Evolutionary conservation across 345 rosid genomes (phyloP), one percentile per base, ranked within the genome.

Genomic region (Ailanthus altissimus): DNA sequence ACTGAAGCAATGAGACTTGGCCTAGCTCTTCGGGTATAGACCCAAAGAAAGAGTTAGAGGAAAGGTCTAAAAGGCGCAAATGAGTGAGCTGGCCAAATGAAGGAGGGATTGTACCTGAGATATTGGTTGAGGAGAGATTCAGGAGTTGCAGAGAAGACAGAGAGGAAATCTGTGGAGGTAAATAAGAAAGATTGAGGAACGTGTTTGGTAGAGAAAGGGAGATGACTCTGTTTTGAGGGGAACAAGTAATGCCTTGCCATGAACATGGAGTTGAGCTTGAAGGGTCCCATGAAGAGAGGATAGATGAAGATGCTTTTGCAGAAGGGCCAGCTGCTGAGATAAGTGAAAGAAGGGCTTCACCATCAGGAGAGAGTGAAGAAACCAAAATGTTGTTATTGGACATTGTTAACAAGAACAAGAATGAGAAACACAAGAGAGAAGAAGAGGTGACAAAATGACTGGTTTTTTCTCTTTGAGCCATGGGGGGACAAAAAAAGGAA

Each of bases 181-280:
- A 46, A 62, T 91, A 89, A 78, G 99, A 89, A 28, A 95, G 84
- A 81, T 93, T 95, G 72, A 95, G 98, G 83, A 95, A 95, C 57
- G 84, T 89, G 86, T 93, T 68, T 6, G 98, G 93, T 20, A 95
- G 81, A 71, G 95, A 91, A 6, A 95, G 81, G 56, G 98, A 95
- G 72, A 89, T 95, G 6, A 95, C 99, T 84, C 90, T 88, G 80
- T 78, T 84, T 62, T 93, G 91, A 40, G 93, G 89, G 75, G 98
- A 95, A 74, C 98, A 95, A 15, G 97, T 90, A 59, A 95, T 79
- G 74, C 97, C 99, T 77, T 86, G 84, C 99, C 99, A 95, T 40
- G 93, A 89, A 89, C 99, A 95, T 65, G 99, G 98, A 40, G 90
- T 92, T 59, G 70, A 78, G 89, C 78, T 81, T 62, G 88, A 85